Base-by-base conservation (phyloP, 2,329 filamentous ascomycete genomes). In the Penicillium sp. region DNA sequence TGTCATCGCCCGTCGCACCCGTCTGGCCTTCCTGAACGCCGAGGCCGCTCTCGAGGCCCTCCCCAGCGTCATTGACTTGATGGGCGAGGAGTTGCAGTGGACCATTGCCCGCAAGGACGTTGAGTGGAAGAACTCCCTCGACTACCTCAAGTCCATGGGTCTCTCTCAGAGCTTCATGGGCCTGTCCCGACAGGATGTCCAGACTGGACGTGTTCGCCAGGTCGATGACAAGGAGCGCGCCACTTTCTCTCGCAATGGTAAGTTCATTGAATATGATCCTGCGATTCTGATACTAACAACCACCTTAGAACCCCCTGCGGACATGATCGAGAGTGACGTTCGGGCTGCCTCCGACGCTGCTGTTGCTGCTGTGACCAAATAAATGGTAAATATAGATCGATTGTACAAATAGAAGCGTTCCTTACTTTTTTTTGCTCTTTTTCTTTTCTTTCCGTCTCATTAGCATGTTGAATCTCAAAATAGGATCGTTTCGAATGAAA, bases 21-120 rank as follows among this genome's bases (percentile, higher is more conserved):
- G 93, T 53, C 77, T 97, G 52, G 90, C 92, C 8, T 97, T 97
- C 78, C 77, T 97, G 63, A 96, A 96, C 70, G 92, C 92, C 5
- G 91, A 96, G 73, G 92, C 92, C 10, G 88, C 92, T 1, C 84
- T 96, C 9, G 91, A 96, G 75, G 88, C 91, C 1, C 81, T 96
- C 43, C 92, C 93, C 5, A 83, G 78, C 54, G 85, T 97, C 54
- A 94, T 97, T 67, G 92, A 97, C 71, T 83, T 96, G 56, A 96
- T 97, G 92, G 83, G 80, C 32, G 85, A 89, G 65, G 92, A 97
- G 78, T 79, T 96, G 56, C 82, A 86, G 55, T 97, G 92, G 92
- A 85, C 87, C 68, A 77, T 71, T 53, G 81, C 81, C 63, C 80
- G 92, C 59, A 89, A 91, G 75, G 88, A 92, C 5, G 66, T 81